A percentile compares a stretch with the other conserved stretches of the same genome.
These are phyloP conservation scores for Shiraia sp. DNA, from an alignment of 2,329 filamentous ascomycete species.

Conservation along the genomic window DNA sequence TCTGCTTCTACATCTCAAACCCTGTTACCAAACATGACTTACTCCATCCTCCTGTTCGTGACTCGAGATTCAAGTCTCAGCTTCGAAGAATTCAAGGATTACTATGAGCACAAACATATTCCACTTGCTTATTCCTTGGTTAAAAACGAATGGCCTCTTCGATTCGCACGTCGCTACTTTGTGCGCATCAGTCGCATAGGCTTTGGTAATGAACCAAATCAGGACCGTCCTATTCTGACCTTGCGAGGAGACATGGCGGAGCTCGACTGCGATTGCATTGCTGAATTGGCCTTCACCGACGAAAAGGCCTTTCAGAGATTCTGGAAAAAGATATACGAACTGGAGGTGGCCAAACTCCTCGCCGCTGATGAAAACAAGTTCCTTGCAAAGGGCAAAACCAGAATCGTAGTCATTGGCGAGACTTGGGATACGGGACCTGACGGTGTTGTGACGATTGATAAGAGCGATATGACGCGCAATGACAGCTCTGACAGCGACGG, in stretches of 20 bases:
- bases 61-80: constrained; percentile 26
- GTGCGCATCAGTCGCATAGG: constrained; percentile 29
- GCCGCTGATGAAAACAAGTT: constrained; percentile 31
- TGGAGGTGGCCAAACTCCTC: constrained; percentile 22
- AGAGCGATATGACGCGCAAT: constrained; percentile 3
- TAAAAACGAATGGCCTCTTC: constrained; percentile 21
- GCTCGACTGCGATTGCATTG: constrained; percentile 32
- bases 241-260: constrained; percentile 26
- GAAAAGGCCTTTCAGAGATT: constrained; percentile 30
- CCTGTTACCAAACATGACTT: constrained; percentile 21
- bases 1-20: background rate
- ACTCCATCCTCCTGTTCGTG: constrained; percentile 30
- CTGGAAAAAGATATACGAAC: constrained; percentile 28
- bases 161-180: constrained; percentile 31
- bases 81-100: constrained; percentile 29
- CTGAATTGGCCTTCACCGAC: constrained; percentile 27
- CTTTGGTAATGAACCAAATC: constrained; percentile 30
- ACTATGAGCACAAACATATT: constrained; percentile 34
- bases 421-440: constrained; percentile 14
- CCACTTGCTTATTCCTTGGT: constrained; percentile 26
- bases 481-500: constrained; percentile 18
- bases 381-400: constrained; percentile 21
- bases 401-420: constrained; percentile 32
- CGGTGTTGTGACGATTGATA: constrained; percentile 1
- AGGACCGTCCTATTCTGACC: constrained; percentile 23